Evolutionary conservation across 1,139 yeast species (phyloP), one percentile per base, ranked within the genome.

Genomic region (Yamadazyma epiphylla): DNA sequence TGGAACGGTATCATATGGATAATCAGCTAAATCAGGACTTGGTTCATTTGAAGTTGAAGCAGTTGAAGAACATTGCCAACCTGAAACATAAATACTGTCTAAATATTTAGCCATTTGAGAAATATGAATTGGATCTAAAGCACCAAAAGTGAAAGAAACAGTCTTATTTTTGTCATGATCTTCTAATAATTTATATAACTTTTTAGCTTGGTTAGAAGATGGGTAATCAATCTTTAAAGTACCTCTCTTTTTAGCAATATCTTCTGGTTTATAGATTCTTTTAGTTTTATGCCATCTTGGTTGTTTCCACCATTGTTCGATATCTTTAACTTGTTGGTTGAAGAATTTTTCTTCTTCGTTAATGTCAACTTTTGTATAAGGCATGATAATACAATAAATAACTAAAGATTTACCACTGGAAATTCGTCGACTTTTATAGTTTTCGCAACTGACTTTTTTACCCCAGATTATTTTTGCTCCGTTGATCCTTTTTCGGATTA

Each of bases 21-120:
- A 91, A 63, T 91, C 98, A 38, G 97, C 98, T 55, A 91, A 76
- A 72, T 91, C 98, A 38, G 97, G 97, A 25, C 95, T 86, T 28
- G 97, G 97, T 65, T 89, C 97, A 59, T 91, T 89, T 25, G 96
- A 85, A 29, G 96, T 85, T 16, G 96, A 89, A 34, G 97, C 96
- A 31, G 96, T 89, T 21, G 96, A 87, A 31, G 96, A 88, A 61
- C 95, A 88, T 68, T 91, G 97, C 98, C 98, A 89, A 36, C 98
- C 98, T 29, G 95, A 84, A 45, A 89, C 94, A 60, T 91, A 89
- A 49, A 91, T 76, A 15, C 95, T 76, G 62, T 89, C 98, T 53
- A 89, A 72, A 66, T 87, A 86, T 62, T 85, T 86, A 45, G 95
- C 95, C 96, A 89, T 88, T 64, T 89, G 97, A 37, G 96, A 73